These are phyloP conservation scores for Aspergillus pseudoglaucus DNA, from an alignment of 2,329 filamentous ascomycete species.

Conservation along the genomic window DNA sequence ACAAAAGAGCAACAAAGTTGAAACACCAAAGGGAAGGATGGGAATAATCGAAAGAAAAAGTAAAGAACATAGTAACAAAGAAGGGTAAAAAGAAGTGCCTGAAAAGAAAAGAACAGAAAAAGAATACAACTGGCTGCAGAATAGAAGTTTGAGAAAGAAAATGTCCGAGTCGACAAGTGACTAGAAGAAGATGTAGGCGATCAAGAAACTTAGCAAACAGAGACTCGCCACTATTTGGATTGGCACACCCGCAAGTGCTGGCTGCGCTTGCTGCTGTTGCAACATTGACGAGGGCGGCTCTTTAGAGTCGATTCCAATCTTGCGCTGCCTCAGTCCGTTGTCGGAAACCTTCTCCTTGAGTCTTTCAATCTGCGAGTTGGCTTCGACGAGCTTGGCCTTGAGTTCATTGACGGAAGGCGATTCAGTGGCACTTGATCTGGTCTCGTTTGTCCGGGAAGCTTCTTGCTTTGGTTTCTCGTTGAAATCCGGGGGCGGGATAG, in stretches of 20 bases:
- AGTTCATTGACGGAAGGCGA: conserved; percentile 55
- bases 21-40: conserved; percentile 9
- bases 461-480: conserved; percentile 29
- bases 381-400: conserved; percentile 66
- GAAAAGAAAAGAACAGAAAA: conserved; percentile 7
- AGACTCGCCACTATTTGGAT: conserved; percentile 77
- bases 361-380: conserved; percentile 64
- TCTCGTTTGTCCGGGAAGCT: conserved; percentile 32
- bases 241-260: conserved; percentile 65
- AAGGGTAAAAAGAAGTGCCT: conserved; percentile 19
- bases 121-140: conserved; percentile 18
- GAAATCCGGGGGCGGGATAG: conserved; percentile 31
- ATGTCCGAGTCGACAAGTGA: conserved; percentile 9
- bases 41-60: conserved; percentile 7
- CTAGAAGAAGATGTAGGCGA: conserved; percentile 96
- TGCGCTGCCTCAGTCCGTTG: conserved; percentile 71
- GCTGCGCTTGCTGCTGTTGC: conserved; percentile 51
- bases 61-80: conserved; percentile 20
- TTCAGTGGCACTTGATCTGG: conserved; percentile 44
- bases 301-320: conserved; percentile 52
- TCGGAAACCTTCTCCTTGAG: conserved; percentile 60
- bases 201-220: conserved; percentile 82
- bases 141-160: conserved; percentile 15
- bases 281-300: conserved; percentile 45
- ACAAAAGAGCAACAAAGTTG: conserved; percentile 9